phyloP scores from a whole-genome alignment of 1,284 basidiomycete genomes.

The Ganoderma resinaceum region DNA sequence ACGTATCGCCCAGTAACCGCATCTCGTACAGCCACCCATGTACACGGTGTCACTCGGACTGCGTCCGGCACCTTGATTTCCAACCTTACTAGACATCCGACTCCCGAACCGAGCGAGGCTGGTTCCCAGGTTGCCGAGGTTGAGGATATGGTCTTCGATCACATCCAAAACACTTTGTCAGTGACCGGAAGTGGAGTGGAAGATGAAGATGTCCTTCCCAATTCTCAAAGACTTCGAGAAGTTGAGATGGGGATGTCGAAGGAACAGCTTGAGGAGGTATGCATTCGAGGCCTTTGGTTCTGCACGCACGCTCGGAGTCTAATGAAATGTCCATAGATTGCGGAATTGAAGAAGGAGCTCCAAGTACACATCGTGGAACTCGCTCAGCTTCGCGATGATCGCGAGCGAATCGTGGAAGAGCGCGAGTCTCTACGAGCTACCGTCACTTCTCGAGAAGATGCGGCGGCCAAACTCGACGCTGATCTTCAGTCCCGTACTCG shows the following conservation, averaged over 20 bases:
- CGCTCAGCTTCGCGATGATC: slow-evolving; percentile 17
- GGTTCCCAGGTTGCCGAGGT: slow-evolving; percentile 30
- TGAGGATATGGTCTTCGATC: slow-evolving; percentile 19
- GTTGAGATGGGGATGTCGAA: slow-evolving; percentile 15
- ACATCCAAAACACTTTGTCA: slow-evolving; percentile 8
- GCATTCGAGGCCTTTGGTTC: not conserved
- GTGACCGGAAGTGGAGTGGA: not conserved
- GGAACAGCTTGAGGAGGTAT: slow-evolving; percentile 7
- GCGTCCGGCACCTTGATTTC: slow-evolving; percentile 56
- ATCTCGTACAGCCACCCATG: slow-evolving; percentile 9
- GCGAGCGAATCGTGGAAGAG: slow-evolving; percentile 19
- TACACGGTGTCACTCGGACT: slow-evolving; percentile 45
- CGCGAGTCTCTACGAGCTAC: slow-evolving; percentile 15
- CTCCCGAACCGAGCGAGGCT: slow-evolving; percentile 52
- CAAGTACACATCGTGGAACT: slow-evolving; percentile 19
- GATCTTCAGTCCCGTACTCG: slow-evolving; percentile 13
- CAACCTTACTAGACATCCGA: slow-evolving; percentile 54
- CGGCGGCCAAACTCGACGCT: slow-evolving; percentile 12
- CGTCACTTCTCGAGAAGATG: slow-evolving; percentile 19
- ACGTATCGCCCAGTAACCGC: not conserved
- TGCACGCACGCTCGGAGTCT: not conserved
- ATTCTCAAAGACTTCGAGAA: not conserved
- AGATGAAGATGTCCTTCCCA: slow-evolving; percentile 4
- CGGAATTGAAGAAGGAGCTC: slow-evolving; percentile 13
- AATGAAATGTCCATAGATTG: slow-evolving; percentile 8